Base-by-base conservation (phyloP, 441 rosid species). In the Raphanus hybrid region DNA sequence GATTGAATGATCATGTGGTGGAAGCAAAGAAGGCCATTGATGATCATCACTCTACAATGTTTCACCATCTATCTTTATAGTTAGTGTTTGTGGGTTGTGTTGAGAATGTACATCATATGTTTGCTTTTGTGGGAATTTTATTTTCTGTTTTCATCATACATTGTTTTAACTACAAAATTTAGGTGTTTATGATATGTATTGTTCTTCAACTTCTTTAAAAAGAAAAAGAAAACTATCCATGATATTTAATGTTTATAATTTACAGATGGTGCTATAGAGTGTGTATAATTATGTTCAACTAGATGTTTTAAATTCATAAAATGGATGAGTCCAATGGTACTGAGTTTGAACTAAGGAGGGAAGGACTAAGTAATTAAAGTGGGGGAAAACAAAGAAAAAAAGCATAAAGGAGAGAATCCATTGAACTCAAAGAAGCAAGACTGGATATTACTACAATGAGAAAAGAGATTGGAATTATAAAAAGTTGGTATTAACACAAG, bases 391-490 rank as follows among this genome's bases (percentile, higher is more conserved):
- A 62, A 54, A 35, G 8, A 27, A 20, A 8, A 57, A 78, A 78
- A 78, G 81, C 78, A 52, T 52, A 78, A 78, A 78, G 78, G 27
- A 67, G 27, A 67, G 39, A 62, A 61, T 61, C 7, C 18, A 78
- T 52, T 61, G 66, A 50, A 60, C 74, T 73, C 73, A 77, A 77
- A 77, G 76, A 77, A 64, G 67, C 76, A 35, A 77, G 80, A 58
- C 62, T 65, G 23, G 15, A 58, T 77, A 45, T 35, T 34, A 71
- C 59, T 65, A 61, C 70, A 61, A 60, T 54, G 58, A 73, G 34
- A 78, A 73, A 67, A 78, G 74, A 67, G 74, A 70, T 78, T 66
- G 55, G 41, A 50, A 37, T 73, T 67, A 72, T 58, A 72, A 78
- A 78, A 78, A 45, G 69, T 60, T 57, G 64, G 15, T 10, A 60